A percentile compares a stretch with the other conserved stretches of the same genome.
Conservation (phyloP, 192 early-diverging fungal species). For the Gamsiella multidivaricata region DNA sequence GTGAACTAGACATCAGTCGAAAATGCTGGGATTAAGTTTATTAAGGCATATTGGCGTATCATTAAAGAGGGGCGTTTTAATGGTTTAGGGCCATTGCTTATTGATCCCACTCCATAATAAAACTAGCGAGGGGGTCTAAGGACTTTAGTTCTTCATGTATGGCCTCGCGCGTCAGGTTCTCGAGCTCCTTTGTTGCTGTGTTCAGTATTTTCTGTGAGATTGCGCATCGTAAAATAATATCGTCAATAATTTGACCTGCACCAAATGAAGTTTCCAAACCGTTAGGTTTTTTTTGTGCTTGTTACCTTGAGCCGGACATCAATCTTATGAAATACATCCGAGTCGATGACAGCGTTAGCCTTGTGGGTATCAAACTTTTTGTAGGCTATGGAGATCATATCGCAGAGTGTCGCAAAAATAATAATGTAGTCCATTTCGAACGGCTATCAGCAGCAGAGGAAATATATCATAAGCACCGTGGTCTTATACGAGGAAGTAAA, state of each 20-base stretch:
- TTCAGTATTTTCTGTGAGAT: constrained; percentile 21
- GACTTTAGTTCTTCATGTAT: constrained; percentile 24
- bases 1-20: no score
- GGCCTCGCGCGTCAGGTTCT: constrained; percentile 6
- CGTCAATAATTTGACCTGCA: no score
- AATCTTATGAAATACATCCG: constrained; percentile 25
- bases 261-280: no score
- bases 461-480: no score
- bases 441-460: constrained; percentile 8
- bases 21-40: no score
- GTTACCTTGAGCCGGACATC: constrained; percentile 39
- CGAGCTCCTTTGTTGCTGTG: constrained; percentile 12
- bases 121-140: constrained; percentile 11
- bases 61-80: background rate
- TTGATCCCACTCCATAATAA: constrained; percentile 17
- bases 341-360: background rate
- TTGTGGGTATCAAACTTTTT: constrained; percentile 30
- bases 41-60: no score
- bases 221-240: background rate
- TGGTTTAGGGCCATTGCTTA: constrained; percentile 1
- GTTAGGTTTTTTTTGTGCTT: background rate
- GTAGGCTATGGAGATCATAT: constrained; percentile 28
- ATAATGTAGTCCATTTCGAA: constrained; percentile 44
- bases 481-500: background rate
- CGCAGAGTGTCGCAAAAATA: constrained; percentile 29